These are phyloP conservation scores for Talaromyces amestolkiae DNA, from an alignment of 2,329 filamentous ascomycete species.

Conservation along the genomic window DNA sequence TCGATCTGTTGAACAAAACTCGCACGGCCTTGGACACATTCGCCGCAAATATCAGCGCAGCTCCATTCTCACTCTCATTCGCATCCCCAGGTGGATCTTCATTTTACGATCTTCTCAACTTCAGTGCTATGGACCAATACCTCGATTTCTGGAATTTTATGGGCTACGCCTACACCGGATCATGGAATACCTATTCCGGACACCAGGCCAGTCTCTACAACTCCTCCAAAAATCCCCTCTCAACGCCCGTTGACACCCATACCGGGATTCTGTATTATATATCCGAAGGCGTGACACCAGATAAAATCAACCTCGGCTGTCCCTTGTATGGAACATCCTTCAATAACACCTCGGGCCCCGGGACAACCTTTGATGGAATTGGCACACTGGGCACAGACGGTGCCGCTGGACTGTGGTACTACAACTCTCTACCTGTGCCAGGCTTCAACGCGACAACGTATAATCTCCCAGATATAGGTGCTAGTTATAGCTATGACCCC, in stretches of 20 bases:
- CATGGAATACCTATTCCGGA: constrained; percentile 9
- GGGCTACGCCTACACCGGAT: constrained; percentile 70
- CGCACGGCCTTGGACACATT: constrained; percentile 3
- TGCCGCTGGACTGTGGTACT: constrained; percentile 66
- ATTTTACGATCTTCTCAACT: constrained; percentile 45
- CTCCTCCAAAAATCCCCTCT: not conserved
- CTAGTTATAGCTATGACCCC: constrained; percentile 67
- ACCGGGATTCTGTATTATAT: constrained; percentile 10
- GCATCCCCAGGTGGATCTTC: constrained; percentile 33
- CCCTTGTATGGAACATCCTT: constrained; percentile 12
- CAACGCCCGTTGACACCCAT: constrained; percentile 5
- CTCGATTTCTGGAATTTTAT: constrained; percentile 61
- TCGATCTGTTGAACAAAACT: constrained; percentile 6
- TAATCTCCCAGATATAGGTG: constrained; percentile 12
- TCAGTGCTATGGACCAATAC: constrained; percentile 46
- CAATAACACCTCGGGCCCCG: constrained; percentile 10
- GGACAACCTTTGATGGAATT: constrained; percentile 11
- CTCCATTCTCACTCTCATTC: constrained; percentile 27
- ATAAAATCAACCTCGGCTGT: constrained; percentile 15
- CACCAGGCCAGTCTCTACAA: constrained; percentile 9
- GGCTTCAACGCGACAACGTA: constrained; percentile 49
- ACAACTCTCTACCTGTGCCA: constrained; percentile 73
- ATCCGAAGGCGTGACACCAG: constrained; percentile 3
- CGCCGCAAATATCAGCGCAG: constrained; percentile 2
- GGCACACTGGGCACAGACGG: constrained; percentile 33